Base-by-base conservation (phyloP, 768 basidiomycete species). In the Tulasnella sp. region DNA sequence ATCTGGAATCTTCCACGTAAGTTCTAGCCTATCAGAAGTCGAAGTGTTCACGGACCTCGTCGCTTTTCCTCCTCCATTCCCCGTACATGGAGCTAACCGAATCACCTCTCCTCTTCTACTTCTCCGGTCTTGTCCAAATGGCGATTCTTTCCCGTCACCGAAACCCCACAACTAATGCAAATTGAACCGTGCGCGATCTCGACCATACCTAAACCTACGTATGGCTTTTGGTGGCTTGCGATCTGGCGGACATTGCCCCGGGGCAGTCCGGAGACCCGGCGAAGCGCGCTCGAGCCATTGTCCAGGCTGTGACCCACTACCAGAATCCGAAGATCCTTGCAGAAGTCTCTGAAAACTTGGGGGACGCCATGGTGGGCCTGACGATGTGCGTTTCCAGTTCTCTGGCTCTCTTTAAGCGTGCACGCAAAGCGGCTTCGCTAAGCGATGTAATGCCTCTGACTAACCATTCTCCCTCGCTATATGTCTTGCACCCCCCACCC, bases 251-350 rank as follows among this genome's bases (percentile, higher is more conserved):
- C 61, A 67, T 67, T 67, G 61, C 32, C 32, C 61, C 61, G 29
- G 39, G 26, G 78, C 82, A 96, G 91, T 96, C 96, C 67, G 94
- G 92, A 72, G 92, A 99, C 83, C 95, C 98, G 29, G 94, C 92
- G 57, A 96, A 95, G 84, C 91, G 95, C 73, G 98, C 98, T 7
- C 90, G 91, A 73, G 96, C 98, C 10, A 96, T 99, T 81, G 98
- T 99, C 35, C 95, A 98, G 86, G 94, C 98, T 55, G 95, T 96
- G 82, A 81, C 97, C 1, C 97, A 99, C 87, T 92, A 91, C 88
- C 95, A 99, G 86, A 97, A 98, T 85, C 90, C 96, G 13, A 92
- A 93, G 82, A 88, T 95, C 67, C 89, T 99, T 67, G 95, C 96
- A 29, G 95, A 98, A 85, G 77, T 93, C 18, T 95, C 94, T 23